Base-by-base conservation (phyloP, 768 basidiomycete genomes). In the Amanita jacksonii region DNA sequence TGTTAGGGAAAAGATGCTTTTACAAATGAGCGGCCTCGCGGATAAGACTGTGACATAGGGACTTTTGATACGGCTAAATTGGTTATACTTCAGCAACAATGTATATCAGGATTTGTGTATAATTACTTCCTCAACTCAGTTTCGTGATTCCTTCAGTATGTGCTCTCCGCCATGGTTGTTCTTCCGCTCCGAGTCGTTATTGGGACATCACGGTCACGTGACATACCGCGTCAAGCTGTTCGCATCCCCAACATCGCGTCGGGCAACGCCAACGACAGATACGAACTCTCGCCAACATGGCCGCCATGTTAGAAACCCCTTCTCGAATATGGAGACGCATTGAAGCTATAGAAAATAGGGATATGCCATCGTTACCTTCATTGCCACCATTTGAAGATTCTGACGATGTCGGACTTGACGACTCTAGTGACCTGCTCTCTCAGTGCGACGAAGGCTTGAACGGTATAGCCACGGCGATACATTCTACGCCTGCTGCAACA, bases 261-360 rank as follows among this genome's bases (percentile, higher is more conserved):
- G 16, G 23, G 12, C 22, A 10, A 30, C n/a, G 18, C 34, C 18
- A 12, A 24, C 24, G 28, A 41, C 37, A 23, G 37, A 8, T 20
- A 20, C 15, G 16, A 19, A 16, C 10, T 10, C 39, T 30, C 12
- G 1, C n/a, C 46, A 47, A 34, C 18, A 72, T 74, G 64, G 70
- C 78, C 54, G 68, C 68, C 12, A 61, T 75, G 62, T 68, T 78
- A 7, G 87, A 91, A 61, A 91, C 87, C 12, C 87, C 87, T 0
- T 90, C 88, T 19, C 71, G 86, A 34, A 79, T 91, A 55, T 85
- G 81, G 82, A 73, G 87, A 22, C 74, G 88, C 36, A 88, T 91
- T 40, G 77, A 90, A 59, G 80, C 74, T 0, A 66, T 73, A n/a
- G 81, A 87, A 52, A 38, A 78, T 48, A 62, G 68, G 50, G 85